Evolutionary conservation across 192 early-diverging fungal species (phyloP).

Genomic region (Gigaspora rosea): DNA sequence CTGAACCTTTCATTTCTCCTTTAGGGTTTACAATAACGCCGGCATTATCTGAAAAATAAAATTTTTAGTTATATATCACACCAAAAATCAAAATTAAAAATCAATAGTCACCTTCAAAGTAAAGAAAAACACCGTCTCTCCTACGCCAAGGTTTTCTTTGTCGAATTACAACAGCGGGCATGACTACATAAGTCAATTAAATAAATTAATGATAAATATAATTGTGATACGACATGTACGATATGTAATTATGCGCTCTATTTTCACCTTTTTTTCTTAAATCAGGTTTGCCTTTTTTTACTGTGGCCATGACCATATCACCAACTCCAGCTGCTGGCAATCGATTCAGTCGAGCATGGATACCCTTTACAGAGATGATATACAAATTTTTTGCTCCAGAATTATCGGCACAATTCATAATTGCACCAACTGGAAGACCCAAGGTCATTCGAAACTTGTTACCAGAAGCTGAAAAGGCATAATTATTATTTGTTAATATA

Average conservation of each 20-base stretch:
- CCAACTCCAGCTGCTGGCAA: constrained; percentile 97
- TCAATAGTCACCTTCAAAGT: constrained; percentile 77
- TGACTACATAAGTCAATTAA: constrained; percentile 59
- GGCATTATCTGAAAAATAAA: constrained; percentile 84
- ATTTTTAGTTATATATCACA: neutral
- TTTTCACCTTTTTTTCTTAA: constrained; percentile 95
- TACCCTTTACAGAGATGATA: constrained; percentile 96
- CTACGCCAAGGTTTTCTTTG: constrained; percentile 99
- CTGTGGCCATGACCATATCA: constrained; percentile 99
- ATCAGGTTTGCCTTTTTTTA: constrained; percentile 99
- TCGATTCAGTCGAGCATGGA: constrained; percentile 95
- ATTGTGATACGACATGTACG: neutral
- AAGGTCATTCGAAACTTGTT: constrained; percentile 99
- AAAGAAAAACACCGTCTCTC: constrained; percentile 98
- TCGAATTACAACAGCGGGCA: constrained; percentile 98
- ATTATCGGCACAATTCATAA: constrained; percentile 99
- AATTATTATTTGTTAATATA: neutral
- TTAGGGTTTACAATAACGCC: constrained; percentile 99
- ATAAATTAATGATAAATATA: neutral
- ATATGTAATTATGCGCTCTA: neutral
- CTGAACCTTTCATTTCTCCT: constrained; percentile 99
- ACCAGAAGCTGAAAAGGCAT: constrained; percentile 61
- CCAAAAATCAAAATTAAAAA: neutral
- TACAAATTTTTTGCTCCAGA: constrained; percentile 99
- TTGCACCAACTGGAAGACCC: constrained; percentile 89